Evolutionary conservation across 148 eudicot genomes (phyloP), one percentile per base, ranked within the genome.

Genomic region (Rhododendron mucronatum): DNA sequence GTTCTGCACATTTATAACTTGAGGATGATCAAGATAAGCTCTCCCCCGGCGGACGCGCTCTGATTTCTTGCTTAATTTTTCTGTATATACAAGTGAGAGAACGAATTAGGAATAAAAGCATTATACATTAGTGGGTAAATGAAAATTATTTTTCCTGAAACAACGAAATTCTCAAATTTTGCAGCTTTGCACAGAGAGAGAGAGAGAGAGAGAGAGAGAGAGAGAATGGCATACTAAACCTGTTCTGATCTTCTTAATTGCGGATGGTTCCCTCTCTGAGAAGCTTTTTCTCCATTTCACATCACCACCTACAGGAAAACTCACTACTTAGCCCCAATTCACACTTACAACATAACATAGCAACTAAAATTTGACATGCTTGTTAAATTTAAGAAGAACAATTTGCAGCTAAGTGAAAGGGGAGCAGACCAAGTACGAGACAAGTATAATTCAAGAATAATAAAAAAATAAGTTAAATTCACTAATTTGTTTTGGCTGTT

Each of bases 11-110:
- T 97, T 95, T 89, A 95, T 92, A 78, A 97, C 90, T 89, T 91
- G 96, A 78, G 99, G 99, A 90, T 97, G 96, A 86, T 95, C 98
- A 84, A 97, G 96, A 91, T 95, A 89, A 67, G 85, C 98, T 85
- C 93, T 86, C 6, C 91, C 90, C 35, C 85, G 90, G 53, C 91
- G 87, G 28, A 89, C 82, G 30, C 98, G 93, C 23, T 93, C 94
- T 9, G 85, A 41, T 61, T 78, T 91, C 87, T 86, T 91, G 89
- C 87, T 88, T 85, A 95, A 87, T 89, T 89, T 95, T 86, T 97
- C 99, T 95, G 92, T 79, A 57, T 65, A 84, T 75, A 61, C 87
- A 85, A 84, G 30, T 63, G 84, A 18, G 78, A 73, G 55, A 61
- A 82, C 2, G 53, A 59, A 73, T 44, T 37, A 83, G 48, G 26